A percentile compares a stretch with the other conserved stretches of the same genome.
Evolutionary conservation across 768 basidiomycete genomes (phyloP).

Genomic region (Leccinum obscurum): DNA sequence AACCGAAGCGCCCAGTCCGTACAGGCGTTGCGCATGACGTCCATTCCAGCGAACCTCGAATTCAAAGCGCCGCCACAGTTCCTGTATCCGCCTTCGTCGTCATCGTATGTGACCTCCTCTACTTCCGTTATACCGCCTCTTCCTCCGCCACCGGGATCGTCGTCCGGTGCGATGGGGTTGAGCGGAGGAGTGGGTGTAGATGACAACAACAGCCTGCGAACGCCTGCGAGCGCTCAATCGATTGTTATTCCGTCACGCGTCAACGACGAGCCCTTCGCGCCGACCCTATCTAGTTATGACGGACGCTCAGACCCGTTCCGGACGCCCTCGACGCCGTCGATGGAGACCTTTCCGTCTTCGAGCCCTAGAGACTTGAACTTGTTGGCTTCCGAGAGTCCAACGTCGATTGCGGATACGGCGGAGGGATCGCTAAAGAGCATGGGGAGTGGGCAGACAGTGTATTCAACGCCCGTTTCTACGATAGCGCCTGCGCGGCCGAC

Average conservation of each 20-base stretch:
- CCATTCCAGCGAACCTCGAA: slow-evolving; percentile 20
- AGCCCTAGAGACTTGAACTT: slow-evolving; percentile 6
- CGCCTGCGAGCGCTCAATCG: slow-evolving; percentile 24
- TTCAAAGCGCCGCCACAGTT: slow-evolving; percentile 17
- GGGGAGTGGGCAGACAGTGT: slow-evolving; percentile 20
- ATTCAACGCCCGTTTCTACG: slow-evolving; percentile 13
- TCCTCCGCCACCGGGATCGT: slow-evolving; percentile 15
- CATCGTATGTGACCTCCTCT: background rate
- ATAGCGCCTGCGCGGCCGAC: slow-evolving; percentile 1
- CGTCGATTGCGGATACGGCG: background rate
- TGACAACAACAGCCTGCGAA: slow-evolving; percentile 17
- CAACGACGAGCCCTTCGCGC: slow-evolving; percentile 34
- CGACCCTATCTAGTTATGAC: slow-evolving; percentile 19
- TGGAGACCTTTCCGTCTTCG: slow-evolving; percentile 27
- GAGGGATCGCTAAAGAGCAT: slow-evolving; percentile 7
- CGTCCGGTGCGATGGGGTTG: background rate
- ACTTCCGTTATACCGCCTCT: slow-evolving; percentile 11
- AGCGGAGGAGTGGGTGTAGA: slow-evolving; percentile 5
- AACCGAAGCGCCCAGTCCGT: slow-evolving; percentile 42
- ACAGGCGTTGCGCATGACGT: slow-evolving; percentile 34
- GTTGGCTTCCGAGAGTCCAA: slow-evolving; percentile 1
- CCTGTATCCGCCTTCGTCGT: slow-evolving; percentile 26
- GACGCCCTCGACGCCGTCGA: slow-evolving; percentile 31
- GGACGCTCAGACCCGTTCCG: slow-evolving; percentile 29
- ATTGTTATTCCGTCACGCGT: slow-evolving; percentile 25